Evolutionary conservation across 1,284 basidiomycete species (phyloP), one percentile per base, ranked within the genome.

Genomic region (Cystobasidiaceae sp.): DNA sequence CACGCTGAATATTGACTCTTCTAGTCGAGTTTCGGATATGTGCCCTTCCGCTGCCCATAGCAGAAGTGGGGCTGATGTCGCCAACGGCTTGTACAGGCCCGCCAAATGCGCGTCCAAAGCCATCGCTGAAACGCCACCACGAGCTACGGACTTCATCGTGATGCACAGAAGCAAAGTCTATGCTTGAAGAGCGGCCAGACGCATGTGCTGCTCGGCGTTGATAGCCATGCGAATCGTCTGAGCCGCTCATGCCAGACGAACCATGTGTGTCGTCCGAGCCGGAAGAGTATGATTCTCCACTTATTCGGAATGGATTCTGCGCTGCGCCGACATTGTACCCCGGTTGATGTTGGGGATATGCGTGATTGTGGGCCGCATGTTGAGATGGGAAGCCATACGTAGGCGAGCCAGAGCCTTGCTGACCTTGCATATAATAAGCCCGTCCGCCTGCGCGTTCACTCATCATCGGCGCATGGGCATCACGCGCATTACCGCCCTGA

Each of bases 101-200:
- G 27, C 17, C 30, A 52, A 55, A 64, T 25, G 61, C 61, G 32
- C 61, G 52, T 11, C 61, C 61, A 39, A 55, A 64, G 13, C 61
- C 61, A 44, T 64, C 61, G 32, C 49, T 54, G 28, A 64, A 64
- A 11, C 61, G 44, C 61, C 61, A 64, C 61, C 61, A 64, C 15
- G 61, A 64, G 37, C 32, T 64, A 34, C 61, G 27, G 27, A 64
- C 61, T 32, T 64, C 51, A 44, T 55, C 44, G 19, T 25, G 27
- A 44, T 55, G 34, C 32, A 64, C 61, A 33, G 49, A 9, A 37
- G 50, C 50, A 44, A 64, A 64, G 33, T 64, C 61, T 19, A 64
- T 64, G 44, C 43, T 46, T 19, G 61, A 64, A 23, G 41, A 46
- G 39, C 61, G 32, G 21, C 61, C 61, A 13, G 61, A 64, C 9